Evolutionary conservation across 2,329 filamentous ascomycete genomes (phyloP).

Genomic region (Westerdykella aurantiaca): DNA sequence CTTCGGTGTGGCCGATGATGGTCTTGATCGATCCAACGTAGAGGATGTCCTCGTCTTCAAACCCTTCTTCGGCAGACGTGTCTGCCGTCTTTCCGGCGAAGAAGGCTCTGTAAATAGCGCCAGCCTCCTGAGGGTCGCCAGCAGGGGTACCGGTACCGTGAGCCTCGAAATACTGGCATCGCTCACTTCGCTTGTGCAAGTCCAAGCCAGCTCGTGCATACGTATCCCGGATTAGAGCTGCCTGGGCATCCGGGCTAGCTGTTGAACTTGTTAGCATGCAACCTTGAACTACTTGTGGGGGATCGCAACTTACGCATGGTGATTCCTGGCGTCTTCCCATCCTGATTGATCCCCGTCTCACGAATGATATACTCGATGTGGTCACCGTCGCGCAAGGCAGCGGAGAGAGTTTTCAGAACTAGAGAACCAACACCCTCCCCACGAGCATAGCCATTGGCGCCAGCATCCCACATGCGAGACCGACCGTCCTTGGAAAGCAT

Average conservation of each 20-base stretch:
- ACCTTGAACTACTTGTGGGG: too few relatives aligned
- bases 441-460: slow-evolving; percentile 56
- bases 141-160: slow-evolving; percentile 1
- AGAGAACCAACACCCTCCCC: slow-evolving; percentile 56
- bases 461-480: slow-evolving; percentile 16
- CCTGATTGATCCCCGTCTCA: slow-evolving; percentile 37
- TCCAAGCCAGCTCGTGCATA: slow-evolving; percentile 18
- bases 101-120: slow-evolving; percentile 8
- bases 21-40: slow-evolving; percentile 24
- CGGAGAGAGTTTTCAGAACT: slow-evolving; percentile 50
- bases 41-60: slow-evolving; percentile 9
- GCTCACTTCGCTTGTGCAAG: background rate
- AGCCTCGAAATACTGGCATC: background rate
- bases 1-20: slow-evolving; percentile 40
- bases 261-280: too few relatives aligned
- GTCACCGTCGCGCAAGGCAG: slow-evolving; percentile 53
- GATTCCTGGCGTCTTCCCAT: slow-evolving; percentile 46
- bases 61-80: background rate
- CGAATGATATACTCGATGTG: slow-evolving; percentile 41
- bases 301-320: slow-evolving; percentile 16
- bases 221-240: slow-evolving; percentile 29
- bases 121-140: slow-evolving; percentile 13
- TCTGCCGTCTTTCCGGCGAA: background rate
- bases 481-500: slow-evolving; percentile 22
- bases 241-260: slow-evolving; percentile 32